Percentiles rank a stretch among this genome's conserved stretches.
Evolutionary conservation across 2,329 filamentous ascomycete genomes (phyloP).

Genomic region (Trichoderma lentiforme): DNA sequence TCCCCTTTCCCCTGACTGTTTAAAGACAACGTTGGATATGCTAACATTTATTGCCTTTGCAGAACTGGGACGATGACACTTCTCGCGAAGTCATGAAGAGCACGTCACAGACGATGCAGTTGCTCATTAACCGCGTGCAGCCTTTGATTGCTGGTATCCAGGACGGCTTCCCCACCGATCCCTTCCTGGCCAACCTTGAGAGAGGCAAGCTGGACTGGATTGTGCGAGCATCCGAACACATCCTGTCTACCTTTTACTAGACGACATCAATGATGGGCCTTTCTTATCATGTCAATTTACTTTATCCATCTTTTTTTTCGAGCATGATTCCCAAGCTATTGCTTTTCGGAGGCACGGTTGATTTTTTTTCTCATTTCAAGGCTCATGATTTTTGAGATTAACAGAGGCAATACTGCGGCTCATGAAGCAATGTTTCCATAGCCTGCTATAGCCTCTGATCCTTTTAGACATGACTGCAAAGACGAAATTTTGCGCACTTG

Average conservation of each 20-base stretch:
- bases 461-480: conserved; percentile 2
- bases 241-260: conserved; percentile 33
- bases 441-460: background rate
- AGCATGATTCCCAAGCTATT: conserved; percentile 5
- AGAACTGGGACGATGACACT: conserved; percentile 40
- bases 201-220: conserved; percentile 40
- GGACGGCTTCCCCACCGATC: conserved; percentile 38
- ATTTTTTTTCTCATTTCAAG: background rate
- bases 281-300: background rate
- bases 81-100: conserved; percentile 38
- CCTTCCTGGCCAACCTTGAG: conserved; percentile 38
- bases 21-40: background rate
- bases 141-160: conserved; percentile 35
- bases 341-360: background rate
- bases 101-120: conserved; percentile 39
- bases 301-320: background rate
- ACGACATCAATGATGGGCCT: conserved; percentile 26
- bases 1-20: background rate
- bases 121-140: conserved; percentile 35
- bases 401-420: background rate
- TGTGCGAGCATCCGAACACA: conserved; percentile 35
- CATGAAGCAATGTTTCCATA: background rate
- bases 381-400: background rate
- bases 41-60: background rate
- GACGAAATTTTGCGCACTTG: background rate